Conservation (phyloP, 2,329 filamentous ascomycete species). For the Elsinoe perseae region DNA sequence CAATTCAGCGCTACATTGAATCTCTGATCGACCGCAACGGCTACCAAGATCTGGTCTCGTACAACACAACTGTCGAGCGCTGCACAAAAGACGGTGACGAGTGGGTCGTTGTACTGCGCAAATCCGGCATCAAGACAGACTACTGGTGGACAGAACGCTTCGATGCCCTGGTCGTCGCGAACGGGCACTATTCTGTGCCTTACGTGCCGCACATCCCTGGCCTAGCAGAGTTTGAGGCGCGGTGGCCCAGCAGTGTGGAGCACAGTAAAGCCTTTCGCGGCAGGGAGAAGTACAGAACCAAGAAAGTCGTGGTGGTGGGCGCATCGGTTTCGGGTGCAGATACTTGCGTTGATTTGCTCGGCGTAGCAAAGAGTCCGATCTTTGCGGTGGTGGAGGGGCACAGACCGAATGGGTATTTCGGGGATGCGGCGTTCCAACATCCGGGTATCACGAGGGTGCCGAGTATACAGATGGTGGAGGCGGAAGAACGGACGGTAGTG, state of each 20-base stretch:
- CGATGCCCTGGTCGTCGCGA: constrained; percentile 54
- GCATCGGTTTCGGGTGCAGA: constrained; percentile 59
- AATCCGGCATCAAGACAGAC: constrained; percentile 30
- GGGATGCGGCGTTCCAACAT: constrained; percentile 53
- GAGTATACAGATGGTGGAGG: constrained; percentile 41
- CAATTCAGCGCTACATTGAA: constrained; percentile 50
- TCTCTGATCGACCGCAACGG: constrained; percentile 45
- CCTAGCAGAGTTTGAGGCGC: constrained; percentile 41
- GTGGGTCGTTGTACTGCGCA: constrained; percentile 20
- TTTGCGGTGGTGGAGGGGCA: constrained; percentile 49
- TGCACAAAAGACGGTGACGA: constrained; percentile 39
- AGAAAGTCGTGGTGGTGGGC: constrained; percentile 55
- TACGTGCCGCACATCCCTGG: constrained; percentile 47
- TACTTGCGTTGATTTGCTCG: constrained; percentile 48
- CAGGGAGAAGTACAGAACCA: constrained; percentile 38
- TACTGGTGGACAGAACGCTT: constrained; percentile 58
- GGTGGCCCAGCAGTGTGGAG: constrained; percentile 43
- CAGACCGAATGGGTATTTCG: constrained; percentile 48
- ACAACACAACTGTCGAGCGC: constrained; percentile 55
- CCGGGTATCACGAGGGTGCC: constrained; percentile 44
- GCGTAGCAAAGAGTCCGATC: constrained; percentile 41
- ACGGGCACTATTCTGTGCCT: constrained; percentile 54
- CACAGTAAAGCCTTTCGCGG: constrained; percentile 51
- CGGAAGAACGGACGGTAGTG: constrained; percentile 41
- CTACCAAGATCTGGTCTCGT: constrained; percentile 47